Evolutionary conservation across 805 yeast genomes (phyloP), one percentile per base, ranked within the genome.

Genomic region (Starmerella apis): DNA sequence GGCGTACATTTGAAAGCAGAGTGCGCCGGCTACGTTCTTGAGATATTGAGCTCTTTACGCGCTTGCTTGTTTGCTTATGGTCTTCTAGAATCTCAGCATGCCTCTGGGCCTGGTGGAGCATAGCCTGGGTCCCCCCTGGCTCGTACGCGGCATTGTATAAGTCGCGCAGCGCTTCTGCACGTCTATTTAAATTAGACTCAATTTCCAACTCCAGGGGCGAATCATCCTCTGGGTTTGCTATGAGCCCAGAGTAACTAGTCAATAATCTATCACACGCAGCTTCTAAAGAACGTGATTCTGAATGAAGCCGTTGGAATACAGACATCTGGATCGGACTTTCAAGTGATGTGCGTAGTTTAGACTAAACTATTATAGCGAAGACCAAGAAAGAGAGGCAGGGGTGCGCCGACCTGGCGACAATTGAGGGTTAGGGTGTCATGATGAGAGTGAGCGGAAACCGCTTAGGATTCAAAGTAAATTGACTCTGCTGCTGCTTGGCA

Each of bases 21-120:
- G 87, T 86, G 58, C 78, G 66, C 54, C 88, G 74, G 63, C 83
- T 80, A 45, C 95, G 76, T 60, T 83, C 95, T 59, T 84, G 86
- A 53, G 73, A 69, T 37, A 84, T 77, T 6, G 78, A 69, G 3
- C 71, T 63, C 54, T 75, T 68, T 43, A 90, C 75, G 55, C 83
- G 75, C 37, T 68, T 66, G 59, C 77, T 83, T 54, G 80, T 83
- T 47, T 71, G 65, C 65, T 76, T 71, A 66, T 85, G 88, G 49
- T 86, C 94, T 50, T 71, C 75, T 25, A 86, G 69, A 13, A 77
- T 74, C 64, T 86, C 95, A 58, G 76, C 78, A 64, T 86, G 95
- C 54, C 96, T 78, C 51, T 81, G 78, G 43, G 87, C 67, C 63
- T 88, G 97, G 60, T 83, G 90, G 38, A 80, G 65, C 63, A 83